phyloP scores from a whole-genome alignment of 2,329 filamentous ascomycete species.

The Myriosclerotinia scirpicola region DNA sequence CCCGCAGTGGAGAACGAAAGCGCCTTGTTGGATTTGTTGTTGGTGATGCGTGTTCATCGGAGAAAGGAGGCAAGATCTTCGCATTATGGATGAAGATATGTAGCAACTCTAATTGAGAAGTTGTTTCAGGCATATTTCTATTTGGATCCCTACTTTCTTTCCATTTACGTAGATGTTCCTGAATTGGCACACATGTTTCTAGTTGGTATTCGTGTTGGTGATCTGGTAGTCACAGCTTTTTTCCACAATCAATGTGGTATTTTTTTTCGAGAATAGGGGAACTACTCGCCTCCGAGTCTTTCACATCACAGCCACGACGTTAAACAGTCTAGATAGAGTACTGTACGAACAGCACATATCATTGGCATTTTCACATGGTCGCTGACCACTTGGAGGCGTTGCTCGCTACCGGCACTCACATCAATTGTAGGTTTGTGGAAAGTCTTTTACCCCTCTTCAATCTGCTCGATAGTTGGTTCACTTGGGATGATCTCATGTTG shows the following conservation, averaged over 20 bases:
- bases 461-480: background rate
- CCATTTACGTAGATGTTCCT: background rate
- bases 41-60: background rate
- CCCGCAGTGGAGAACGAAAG: background rate
- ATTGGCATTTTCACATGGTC: background rate
- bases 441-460: constrained; percentile 2
- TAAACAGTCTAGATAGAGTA: background rate
- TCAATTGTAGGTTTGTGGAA: background rate
- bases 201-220: constrained; percentile 4
- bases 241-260: background rate
- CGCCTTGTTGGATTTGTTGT: constrained; percentile 9
- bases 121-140: background rate
- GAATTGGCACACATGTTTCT: background rate
- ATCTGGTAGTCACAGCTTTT: background rate
- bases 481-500: background rate
- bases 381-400: background rate
- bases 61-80: constrained; percentile 13
- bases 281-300: background rate
- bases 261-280: background rate
- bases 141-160: background rate
- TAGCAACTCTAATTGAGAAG: background rate
- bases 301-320: background rate
- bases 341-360: background rate
- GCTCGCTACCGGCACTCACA: background rate
- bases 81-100: background rate